These are phyloP conservation scores for Borovskyia barvae DNA, from an alignment of 208 protist genomes.

Conservation along the genomic window DNA sequence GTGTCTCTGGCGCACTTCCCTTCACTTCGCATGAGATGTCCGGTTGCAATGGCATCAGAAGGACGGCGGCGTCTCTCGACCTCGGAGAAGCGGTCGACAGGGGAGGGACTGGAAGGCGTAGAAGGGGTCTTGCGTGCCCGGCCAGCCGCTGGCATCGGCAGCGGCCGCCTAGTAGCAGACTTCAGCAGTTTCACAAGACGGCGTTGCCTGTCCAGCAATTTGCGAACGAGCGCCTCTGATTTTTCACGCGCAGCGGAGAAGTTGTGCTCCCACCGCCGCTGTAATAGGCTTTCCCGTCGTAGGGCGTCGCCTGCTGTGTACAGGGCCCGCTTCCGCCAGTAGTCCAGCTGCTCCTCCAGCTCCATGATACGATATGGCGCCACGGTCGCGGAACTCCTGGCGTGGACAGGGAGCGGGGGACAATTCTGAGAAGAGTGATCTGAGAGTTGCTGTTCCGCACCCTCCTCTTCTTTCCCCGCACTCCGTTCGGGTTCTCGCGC, in stretches of 20 bases:
- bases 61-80: too few relatives aligned
- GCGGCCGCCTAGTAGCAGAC: too few relatives aligned
- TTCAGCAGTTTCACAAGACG: constrained; percentile 3
- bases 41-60: too few relatives aligned
- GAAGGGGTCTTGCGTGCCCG: too few relatives aligned
- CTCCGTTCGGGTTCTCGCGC: too few relatives aligned
- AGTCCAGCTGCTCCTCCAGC: constrained; percentile 26
- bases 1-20: too few relatives aligned
- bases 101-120: too few relatives aligned
- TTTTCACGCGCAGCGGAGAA: constrained; percentile 17
- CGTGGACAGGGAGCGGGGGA: too few relatives aligned
- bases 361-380: constrained; percentile 27
- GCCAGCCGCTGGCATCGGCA: too few relatives aligned
- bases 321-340: constrained; percentile 26
- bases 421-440: background rate
- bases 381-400: background rate
- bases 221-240: constrained; percentile 9
- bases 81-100: too few relatives aligned
- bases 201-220: constrained; percentile 11
- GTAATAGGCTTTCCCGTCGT: constrained; percentile 4
- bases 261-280: constrained; percentile 7
- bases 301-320: constrained; percentile 5
- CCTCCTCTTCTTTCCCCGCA: too few relatives aligned
- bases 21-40: too few relatives aligned
- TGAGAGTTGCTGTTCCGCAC: background rate